Evolutionary conservation across 2,329 filamentous ascomycete species (phyloP), one percentile per base, ranked within the genome.

Genomic region (Boeremia lycopersici): DNA sequence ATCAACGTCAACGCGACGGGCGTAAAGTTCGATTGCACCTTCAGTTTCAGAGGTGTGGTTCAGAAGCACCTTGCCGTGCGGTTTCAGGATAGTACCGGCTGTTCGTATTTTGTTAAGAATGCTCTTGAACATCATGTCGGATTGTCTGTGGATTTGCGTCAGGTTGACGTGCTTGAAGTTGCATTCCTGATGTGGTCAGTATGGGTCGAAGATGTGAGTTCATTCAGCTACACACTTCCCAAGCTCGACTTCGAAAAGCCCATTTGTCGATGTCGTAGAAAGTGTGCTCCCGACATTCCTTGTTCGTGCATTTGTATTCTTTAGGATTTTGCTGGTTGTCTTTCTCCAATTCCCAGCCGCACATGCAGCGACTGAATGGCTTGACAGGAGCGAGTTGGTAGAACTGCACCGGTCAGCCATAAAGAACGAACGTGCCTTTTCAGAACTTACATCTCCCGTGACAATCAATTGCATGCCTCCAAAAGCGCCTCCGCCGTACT

Each of bases 231-330:
- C 3, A 23, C 33, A 31, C 52, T 5, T 73, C 55, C 86, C 86
- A 89, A 0, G 79, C 79, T 2, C 69, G 52, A 59, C 82, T 85
- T 15, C 77, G 74, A 60, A 88, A 88, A 0, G 85, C 85, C 82
- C 84, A 88, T 61, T 84, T 85, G 9, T 87, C 80, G 12, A 68
- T 70, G 23, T 84, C 79, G 4, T 62, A 53, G 49, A 76, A 84
- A 9, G 33, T 31, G 0, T 75, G 71, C 44, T 80, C 76, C 6
- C 41, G 38, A 28, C 64, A 64, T 6, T 44, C 42, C 7, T 23
- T 62, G 30, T 70, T 67, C 41, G 64, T 61, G 36, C 57, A 67
- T 38, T 25, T 51, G 48, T 63, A 62, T 35, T 60, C 46, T 12
- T 50, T 48, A 2, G 56, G 55, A 9, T 23, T 35, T 6, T 17